Evolutionary conservation across 352 stramenopile genomes (phyloP), one percentile per base, ranked within the genome.

Genomic region (Nothophytophthora sp.): DNA sequence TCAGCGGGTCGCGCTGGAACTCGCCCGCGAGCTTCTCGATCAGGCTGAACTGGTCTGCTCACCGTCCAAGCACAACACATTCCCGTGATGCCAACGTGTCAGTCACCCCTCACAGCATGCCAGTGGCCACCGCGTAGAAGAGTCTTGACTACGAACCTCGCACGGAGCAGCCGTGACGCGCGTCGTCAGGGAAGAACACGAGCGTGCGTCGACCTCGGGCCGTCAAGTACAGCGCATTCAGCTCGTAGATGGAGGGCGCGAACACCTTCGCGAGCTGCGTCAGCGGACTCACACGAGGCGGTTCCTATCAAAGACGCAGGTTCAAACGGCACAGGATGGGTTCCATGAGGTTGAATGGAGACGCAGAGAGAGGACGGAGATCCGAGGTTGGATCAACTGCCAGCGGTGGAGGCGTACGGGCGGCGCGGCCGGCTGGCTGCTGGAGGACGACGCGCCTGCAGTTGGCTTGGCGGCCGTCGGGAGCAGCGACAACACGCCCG

Each of bases 1-100:
- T 90, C 12, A 95, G 36, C 8, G 85, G 81, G 49, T 95, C 85
- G 23, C 65, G 73, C 20, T 73, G 70, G 49, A 91, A 90, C 51
- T 89, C 80, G 9, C 52, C 67, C 3, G 81, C 75, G 1, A 90
- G 61, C 25, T 77, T 86, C 38, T 92, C 81, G 10, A 90, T 68
- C 15, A 77, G 35, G 13, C 48, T 63, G 40, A 90, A 88, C 63
- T 95, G 85, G 19, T 90, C 82, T 92, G 35, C 23, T 51, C 49
- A n/a, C n/a, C n/a, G n/a, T n/a, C n/a, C n/a, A n/a, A n/a, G n/a
- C n/a, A n/a, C n/a, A n/a, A n/a, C n/a, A n/a, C n/a, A n/a, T n/a
- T n/a, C n/a, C n/a, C n/a, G n/a, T n/a, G n/a, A n/a, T n/a, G n/a
- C n/a, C n/a, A n/a, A n/a, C n/a, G n/a, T n/a, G n/a, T n/a, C n/a